Percentiles rank a stretch among this genome's conserved stretches.
phyloP scores from a whole-genome alignment of 148 eudicot genomes.

The Rhododendron vialii region DNA sequence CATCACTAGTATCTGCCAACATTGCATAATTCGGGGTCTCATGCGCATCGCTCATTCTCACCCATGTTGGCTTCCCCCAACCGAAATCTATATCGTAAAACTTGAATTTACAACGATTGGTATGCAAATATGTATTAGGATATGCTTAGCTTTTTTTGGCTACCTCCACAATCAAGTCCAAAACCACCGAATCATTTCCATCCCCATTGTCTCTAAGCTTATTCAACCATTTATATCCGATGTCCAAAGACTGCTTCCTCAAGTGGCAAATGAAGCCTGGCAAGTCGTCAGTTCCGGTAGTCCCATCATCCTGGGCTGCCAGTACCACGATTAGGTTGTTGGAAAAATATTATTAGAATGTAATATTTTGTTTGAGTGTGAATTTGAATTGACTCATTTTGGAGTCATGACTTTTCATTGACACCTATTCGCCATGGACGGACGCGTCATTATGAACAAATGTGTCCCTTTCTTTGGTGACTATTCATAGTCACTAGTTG shows the following conservation, averaged over 20 bases:
- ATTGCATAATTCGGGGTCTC: background rate
- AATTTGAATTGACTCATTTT: too few relatives aligned
- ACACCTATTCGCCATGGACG: too few relatives aligned
- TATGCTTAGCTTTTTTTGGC: background rate
- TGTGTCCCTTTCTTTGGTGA: too few relatives aligned
- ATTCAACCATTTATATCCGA: background rate
- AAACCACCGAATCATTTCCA: background rate
- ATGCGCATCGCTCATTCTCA: background rate
- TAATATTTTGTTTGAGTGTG: too few relatives aligned
- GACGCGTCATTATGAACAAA: too few relatives aligned
- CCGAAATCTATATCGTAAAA: background rate
- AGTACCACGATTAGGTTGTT: background rate
- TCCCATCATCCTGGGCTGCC: background rate
- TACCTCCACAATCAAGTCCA: background rate
- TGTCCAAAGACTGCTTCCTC: background rate
- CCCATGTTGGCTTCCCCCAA: slow-evolving; percentile 4
- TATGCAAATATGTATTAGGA: background rate
- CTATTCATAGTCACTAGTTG: too few relatives aligned
- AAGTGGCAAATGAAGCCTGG: background rate
- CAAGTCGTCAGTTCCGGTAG: background rate
- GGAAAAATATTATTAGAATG: too few relatives aligned
- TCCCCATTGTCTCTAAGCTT: background rate
- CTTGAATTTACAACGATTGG: background rate
- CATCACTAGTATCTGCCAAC: background rate
- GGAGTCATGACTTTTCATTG: too few relatives aligned